Percentiles rank a stretch among this genome's conserved stretches.
Evolutionary conservation across 2,329 filamentous ascomycete species (phyloP).

Genomic region (Colletotrichum spinosum): DNA sequence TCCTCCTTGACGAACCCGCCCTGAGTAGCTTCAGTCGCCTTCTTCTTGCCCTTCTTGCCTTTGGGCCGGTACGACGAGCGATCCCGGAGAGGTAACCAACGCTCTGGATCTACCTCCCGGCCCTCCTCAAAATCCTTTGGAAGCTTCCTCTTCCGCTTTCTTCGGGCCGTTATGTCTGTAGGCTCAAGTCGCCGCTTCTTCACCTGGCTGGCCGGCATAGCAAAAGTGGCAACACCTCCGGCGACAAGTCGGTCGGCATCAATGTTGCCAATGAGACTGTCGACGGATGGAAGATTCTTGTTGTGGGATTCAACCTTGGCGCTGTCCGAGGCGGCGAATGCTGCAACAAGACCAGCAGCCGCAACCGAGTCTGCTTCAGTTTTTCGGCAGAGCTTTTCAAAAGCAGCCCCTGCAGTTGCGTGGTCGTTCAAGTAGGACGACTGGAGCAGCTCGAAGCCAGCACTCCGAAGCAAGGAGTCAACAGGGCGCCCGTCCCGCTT

Average conservation of each 20-base stretch:
- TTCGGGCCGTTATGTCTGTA: constrained; percentile 44
- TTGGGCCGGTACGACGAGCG: constrained; percentile 90
- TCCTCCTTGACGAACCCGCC: constrained; percentile 83
- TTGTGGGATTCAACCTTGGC: constrained; percentile 66
- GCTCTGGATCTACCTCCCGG: constrained; percentile 87
- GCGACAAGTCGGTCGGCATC: constrained; percentile 72
- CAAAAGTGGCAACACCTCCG: constrained; percentile 70
- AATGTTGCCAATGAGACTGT: constrained; percentile 69
- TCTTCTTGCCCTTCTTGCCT: constrained; percentile 91
- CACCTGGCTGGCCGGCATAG: constrained; percentile 50
- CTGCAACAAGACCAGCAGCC: constrained; percentile 86
- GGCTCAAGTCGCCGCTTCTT: constrained; percentile 61
- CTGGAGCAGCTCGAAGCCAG: constrained; percentile 84
- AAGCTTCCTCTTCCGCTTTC: constrained; percentile 71
- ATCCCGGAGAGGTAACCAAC: constrained; percentile 93
- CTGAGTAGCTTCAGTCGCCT: constrained; percentile 82
- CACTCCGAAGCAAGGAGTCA: constrained; percentile 80
- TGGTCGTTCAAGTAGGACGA: constrained; percentile 78
- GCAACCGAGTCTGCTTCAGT: constrained; percentile 77
- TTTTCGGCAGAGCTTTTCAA: constrained; percentile 75
- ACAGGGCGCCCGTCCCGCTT: constrained; percentile 60
- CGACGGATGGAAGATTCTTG: constrained; percentile 69
- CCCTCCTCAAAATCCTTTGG: constrained; percentile 81
- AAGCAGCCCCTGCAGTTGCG: constrained; percentile 79
- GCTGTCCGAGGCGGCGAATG: constrained; percentile 74